phyloP scores from a whole-genome alignment of 2,329 filamentous ascomycete genomes.

The Colletotrichum sp. region DNA sequence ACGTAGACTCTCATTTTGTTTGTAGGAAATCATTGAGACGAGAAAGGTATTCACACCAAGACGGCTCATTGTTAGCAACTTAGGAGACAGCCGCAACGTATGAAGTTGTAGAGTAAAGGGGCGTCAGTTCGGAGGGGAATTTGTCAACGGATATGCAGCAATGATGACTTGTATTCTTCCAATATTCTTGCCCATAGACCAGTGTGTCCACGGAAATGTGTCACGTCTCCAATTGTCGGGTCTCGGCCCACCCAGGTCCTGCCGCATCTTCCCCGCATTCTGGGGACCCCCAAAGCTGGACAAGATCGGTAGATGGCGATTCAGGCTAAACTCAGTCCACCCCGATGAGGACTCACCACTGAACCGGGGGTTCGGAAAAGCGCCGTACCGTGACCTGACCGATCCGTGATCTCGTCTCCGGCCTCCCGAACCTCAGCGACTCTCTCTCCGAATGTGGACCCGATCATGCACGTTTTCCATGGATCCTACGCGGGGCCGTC shows the following conservation, averaged over 20 bases:
- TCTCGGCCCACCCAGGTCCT: background rate
- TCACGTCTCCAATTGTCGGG: background rate
- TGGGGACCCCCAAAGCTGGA: background rate
- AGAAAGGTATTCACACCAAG: too few relatives aligned
- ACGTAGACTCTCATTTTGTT: too few relatives aligned
- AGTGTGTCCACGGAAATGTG: conserved; percentile 6
- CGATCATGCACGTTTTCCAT: background rate
- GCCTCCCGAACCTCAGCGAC: background rate
- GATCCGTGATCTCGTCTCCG: background rate
- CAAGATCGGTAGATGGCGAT: background rate
- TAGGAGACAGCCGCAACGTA: too few relatives aligned
- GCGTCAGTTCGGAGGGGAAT: too few relatives aligned
- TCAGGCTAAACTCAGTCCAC: background rate
- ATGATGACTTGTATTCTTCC: too few relatives aligned
- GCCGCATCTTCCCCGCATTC: background rate
- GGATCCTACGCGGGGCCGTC: background rate
- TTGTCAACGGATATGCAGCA: too few relatives aligned
- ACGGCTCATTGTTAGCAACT: too few relatives aligned
- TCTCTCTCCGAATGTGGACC: fast-evolving
- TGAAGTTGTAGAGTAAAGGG: too few relatives aligned
- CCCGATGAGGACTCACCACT: background rate
- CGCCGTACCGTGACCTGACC: background rate
- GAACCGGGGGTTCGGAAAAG: conserved; percentile 1
- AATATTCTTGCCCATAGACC: too few relatives aligned
- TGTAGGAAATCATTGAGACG: too few relatives aligned